Conservation (phyloP, 495 filamentous ascomycete genomes). For the Glonium stellatum region DNA sequence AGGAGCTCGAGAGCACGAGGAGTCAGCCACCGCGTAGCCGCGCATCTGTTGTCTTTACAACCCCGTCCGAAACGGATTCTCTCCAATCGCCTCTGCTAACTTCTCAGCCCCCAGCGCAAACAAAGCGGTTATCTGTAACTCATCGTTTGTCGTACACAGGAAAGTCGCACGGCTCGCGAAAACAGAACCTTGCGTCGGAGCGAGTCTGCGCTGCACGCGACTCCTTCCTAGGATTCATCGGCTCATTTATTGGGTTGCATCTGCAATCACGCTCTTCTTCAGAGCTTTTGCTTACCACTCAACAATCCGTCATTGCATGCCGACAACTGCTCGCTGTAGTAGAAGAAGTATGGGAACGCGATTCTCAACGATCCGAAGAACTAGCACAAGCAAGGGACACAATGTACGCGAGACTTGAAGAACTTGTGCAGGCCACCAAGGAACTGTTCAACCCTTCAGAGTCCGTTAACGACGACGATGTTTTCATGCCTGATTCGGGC, state of each 20-base stretch:
- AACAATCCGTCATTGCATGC: conserved; percentile 76
- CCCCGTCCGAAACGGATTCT: conserved; percentile 20
- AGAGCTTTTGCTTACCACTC: conserved; percentile 66
- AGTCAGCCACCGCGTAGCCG: conserved; percentile 24
- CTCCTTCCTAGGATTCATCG: conserved; percentile 77
- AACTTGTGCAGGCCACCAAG: conserved; percentile 70
- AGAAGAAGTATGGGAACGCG: conserved; percentile 76
- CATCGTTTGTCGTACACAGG: conserved; percentile 50
- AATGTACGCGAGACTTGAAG: conserved; percentile 73
- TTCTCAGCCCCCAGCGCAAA: conserved; percentile 19
- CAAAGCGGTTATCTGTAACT: conserved; percentile 49
- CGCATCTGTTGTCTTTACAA: conserved; percentile 24
- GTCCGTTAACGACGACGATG: conserved; percentile 57
- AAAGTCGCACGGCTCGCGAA: conserved; percentile 40
- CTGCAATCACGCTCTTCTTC: conserved; percentile 81
- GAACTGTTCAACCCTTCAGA: conserved; percentile 62
- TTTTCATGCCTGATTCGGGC: conserved; percentile 76
- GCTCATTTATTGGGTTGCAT: conserved; percentile 86
- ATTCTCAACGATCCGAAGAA: conserved; percentile 53
- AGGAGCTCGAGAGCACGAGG: conserved; percentile 16
- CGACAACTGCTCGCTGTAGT: conserved; percentile 69
- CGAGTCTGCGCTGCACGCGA: conserved; percentile 74
- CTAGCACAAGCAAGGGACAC: conserved; percentile 63
- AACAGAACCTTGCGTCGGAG: conserved; percentile 53
- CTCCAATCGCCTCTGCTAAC: conserved; percentile 23